phyloP scores from a whole-genome alignment of 495 filamentous ascomycete species.

The Collariella sp. region DNA sequence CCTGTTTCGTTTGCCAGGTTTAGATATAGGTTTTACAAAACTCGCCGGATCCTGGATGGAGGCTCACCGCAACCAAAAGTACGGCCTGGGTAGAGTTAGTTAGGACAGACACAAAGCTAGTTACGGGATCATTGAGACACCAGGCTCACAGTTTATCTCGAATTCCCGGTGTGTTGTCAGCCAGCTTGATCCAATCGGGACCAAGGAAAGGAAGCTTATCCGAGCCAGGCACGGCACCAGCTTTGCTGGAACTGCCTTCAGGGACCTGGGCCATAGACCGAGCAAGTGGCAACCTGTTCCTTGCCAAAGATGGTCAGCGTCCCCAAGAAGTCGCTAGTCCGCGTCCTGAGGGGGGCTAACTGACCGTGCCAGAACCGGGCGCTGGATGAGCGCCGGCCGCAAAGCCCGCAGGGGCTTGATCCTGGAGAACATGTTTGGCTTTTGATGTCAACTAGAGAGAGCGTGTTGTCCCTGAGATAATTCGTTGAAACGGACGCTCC shows the following conservation, averaged over 20 bases:
- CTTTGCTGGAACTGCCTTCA: too few species aligned
- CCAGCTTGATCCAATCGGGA: too few species aligned
- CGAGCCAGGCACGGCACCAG: too few species aligned
- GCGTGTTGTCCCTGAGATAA: too few species aligned
- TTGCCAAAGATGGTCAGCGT: too few species aligned
- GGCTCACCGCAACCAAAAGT: conserved; percentile 36
- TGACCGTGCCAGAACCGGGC: neutral
- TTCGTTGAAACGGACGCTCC: neutral
- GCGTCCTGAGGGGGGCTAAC: neutral
- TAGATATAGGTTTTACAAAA: neutral
- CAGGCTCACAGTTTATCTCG: neutral
- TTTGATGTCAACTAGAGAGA: neutral
- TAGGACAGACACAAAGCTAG: neutral
- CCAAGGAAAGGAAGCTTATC: too few species aligned
- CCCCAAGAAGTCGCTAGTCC: neutral
- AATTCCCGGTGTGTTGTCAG: too few species aligned
- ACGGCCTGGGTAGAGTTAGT: conserved; percentile 4
- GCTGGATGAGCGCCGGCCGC: neutral
- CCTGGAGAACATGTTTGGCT: neutral
- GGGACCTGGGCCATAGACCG: too few species aligned
- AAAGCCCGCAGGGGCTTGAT: neutral
- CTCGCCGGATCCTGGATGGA: neutral
- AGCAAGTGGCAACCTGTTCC: too few species aligned
- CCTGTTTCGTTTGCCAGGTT: conserved; percentile 32
- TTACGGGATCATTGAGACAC: too few species aligned